These are phyloP conservation scores for Colletotrichum tropicale DNA, from an alignment of 2,329 filamentous ascomycete species.

Conservation along the genomic window DNA sequence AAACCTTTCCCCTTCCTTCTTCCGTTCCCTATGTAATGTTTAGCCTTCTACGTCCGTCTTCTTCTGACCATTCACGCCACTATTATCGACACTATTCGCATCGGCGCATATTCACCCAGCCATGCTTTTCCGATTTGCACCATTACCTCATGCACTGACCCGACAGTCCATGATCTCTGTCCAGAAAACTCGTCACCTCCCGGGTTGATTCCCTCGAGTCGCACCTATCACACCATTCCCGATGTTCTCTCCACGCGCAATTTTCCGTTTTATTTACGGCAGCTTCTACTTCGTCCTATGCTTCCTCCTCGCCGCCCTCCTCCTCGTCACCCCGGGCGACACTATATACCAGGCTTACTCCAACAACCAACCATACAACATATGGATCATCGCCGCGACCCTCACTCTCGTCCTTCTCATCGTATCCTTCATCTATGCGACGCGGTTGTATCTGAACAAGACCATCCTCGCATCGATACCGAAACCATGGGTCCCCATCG, in stretches of 20 bases:
- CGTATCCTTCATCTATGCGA: slow-evolving; percentile 77
- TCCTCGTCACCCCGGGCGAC: slow-evolving; percentile 82
- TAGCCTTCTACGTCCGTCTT: not conserved
- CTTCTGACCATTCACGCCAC: not conserved
- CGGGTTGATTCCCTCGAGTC: slow-evolving; percentile 12
- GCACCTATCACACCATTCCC: slow-evolving; percentile 11
- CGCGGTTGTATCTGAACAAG: slow-evolving; percentile 86
- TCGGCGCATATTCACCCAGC: slow-evolving; percentile 7
- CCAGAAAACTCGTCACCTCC: slow-evolving; percentile 21
- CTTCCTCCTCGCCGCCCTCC: slow-evolving; percentile 72
- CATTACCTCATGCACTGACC: slow-evolving; percentile 24
- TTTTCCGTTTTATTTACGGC: slow-evolving; percentile 83
- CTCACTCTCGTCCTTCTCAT: slow-evolving; percentile 76
- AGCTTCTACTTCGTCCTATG: slow-evolving; percentile 79
- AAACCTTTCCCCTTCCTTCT: not conserved
- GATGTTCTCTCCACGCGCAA: slow-evolving; percentile 51
- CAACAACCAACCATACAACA: slow-evolving; percentile 73
- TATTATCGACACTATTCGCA: not conserved
- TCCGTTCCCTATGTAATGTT: slow-evolving; percentile 15
- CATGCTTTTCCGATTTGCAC: slow-evolving; percentile 24
- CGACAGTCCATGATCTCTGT: slow-evolving; percentile 13
- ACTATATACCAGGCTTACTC: slow-evolving; percentile 77
- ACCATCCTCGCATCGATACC: slow-evolving; percentile 82
- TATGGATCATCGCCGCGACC: slow-evolving; percentile 79
- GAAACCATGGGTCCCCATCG: slow-evolving; percentile 83